Evolutionary conservation across 2,329 filamentous ascomycete species (phyloP).

Genomic region (Trichoderma pleuroti): DNA sequence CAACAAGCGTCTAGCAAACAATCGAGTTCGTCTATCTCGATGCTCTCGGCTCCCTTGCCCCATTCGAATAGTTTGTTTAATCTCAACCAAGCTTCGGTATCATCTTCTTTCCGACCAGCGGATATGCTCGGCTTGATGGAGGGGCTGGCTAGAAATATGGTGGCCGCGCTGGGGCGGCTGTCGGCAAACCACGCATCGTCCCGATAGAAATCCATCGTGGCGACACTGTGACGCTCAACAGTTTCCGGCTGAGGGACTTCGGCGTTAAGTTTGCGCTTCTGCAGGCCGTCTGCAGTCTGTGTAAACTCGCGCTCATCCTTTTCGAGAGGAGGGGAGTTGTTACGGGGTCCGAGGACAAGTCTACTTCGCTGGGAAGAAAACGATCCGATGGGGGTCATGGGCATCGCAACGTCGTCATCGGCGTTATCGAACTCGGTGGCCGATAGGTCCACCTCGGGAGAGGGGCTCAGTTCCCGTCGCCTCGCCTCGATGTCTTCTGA

Average conservation of each 20-base stretch:
- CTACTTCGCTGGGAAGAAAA: slow-evolving; percentile 51
- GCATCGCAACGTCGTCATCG: slow-evolving; percentile 57
- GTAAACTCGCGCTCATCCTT: slow-evolving; percentile 97
- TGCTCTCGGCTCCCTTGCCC: slow-evolving; percentile 76
- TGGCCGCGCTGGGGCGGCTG: slow-evolving; percentile 34
- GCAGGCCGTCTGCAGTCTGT: slow-evolving; percentile 84
- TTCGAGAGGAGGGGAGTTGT: slow-evolving; percentile 84
- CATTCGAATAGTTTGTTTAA: slow-evolving; percentile 46
- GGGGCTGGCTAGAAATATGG: slow-evolving; percentile 51
- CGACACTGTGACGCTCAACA: slow-evolving; percentile 28
- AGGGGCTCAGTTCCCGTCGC: slow-evolving; percentile 74
- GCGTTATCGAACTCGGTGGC: slow-evolving; percentile 79
- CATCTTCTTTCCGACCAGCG: slow-evolving; percentile 36
- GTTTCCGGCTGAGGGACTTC: slow-evolving; percentile 33
- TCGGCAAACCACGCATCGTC: slow-evolving; percentile 56
- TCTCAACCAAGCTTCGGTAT: slow-evolving; percentile 40
- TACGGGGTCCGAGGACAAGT: slow-evolving; percentile 48
- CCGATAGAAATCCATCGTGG: slow-evolving; percentile 34
- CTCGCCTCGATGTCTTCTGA: slow-evolving; percentile 72
- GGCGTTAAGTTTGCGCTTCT: slow-evolving; percentile 57
- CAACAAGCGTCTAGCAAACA: slow-evolving; percentile 74
- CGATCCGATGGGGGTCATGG: slow-evolving; percentile 60
- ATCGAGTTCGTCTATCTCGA: slow-evolving; percentile 92
- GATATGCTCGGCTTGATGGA: slow-evolving; percentile 43
- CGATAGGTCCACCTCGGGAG: slow-evolving; percentile 88